Percentiles rank a stretch among this genome's conserved stretches.
Evolutionary conservation across 208 protist species (phyloP).

Genomic region (Leishmania arabica): DNA sequence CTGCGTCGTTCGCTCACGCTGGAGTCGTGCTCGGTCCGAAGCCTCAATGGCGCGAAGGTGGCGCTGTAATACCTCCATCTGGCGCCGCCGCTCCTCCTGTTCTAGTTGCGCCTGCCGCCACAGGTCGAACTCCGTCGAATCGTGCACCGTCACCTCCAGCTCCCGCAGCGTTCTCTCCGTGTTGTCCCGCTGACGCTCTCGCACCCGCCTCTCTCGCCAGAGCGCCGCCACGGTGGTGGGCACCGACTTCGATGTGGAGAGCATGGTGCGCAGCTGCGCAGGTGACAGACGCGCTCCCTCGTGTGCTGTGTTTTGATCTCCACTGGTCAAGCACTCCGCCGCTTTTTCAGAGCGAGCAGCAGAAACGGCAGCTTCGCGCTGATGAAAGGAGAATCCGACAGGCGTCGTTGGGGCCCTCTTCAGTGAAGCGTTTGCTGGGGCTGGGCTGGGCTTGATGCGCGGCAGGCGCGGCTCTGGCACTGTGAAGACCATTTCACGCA

Average conservation of each 20-base stretch:
- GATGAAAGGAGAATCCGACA: constrained; percentile 40
- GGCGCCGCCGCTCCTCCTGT: constrained; percentile 29
- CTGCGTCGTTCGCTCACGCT: constrained; percentile 23
- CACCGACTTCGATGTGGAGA: constrained; percentile 39
- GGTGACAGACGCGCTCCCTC: constrained; percentile 11
- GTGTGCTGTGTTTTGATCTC: not conserved
- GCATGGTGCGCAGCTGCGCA: constrained; percentile 32
- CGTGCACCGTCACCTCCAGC: constrained; percentile 47
- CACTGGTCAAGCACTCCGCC: not conserved
- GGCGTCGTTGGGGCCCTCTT: constrained; percentile 32
- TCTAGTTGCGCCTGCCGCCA: constrained; percentile 56
- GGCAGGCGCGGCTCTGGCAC: constrained; percentile 64
- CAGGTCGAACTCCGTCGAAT: constrained; percentile 52
- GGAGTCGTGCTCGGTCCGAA: constrained; percentile 28
- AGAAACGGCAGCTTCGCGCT: constrained; percentile 9
- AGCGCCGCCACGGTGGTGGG: constrained; percentile 57
- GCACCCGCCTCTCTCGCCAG: constrained; percentile 58
- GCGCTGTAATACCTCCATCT: constrained; percentile 35
- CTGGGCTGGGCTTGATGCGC: constrained; percentile 26
- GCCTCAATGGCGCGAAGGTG: constrained; percentile 48
- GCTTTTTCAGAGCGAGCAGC: not conserved
- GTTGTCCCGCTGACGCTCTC: constrained; percentile 41
- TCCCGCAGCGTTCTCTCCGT: constrained; percentile 40
- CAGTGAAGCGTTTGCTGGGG: not conserved
- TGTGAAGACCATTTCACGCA: constrained; percentile 75